phyloP scores from a whole-genome alignment of 2,329 filamentous ascomycete species.

The Trichophyton simii region DNA sequence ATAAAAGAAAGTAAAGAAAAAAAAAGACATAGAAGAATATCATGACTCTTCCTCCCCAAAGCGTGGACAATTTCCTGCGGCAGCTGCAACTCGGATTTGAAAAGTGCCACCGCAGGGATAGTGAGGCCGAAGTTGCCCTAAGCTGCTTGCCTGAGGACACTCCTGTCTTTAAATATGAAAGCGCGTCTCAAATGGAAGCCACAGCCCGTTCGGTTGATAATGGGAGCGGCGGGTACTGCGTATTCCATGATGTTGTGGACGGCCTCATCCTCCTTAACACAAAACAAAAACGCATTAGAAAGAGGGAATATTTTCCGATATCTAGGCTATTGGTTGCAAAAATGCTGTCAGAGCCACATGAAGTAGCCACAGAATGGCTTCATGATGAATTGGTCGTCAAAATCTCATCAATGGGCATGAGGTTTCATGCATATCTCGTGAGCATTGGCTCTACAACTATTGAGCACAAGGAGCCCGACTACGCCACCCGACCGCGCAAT shows the following conservation, averaged over 20 bases:
- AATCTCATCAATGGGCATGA: neutral
- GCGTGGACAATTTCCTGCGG: neutral
- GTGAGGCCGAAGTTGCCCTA: slow-evolving; percentile 5
- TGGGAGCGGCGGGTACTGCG: slow-evolving; percentile 6
- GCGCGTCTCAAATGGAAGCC: slow-evolving; percentile 5
- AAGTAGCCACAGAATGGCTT: slow-evolving; percentile 1
- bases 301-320: neutral
- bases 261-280: neutral
- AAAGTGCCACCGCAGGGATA: neutral
- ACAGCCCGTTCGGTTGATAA: slow-evolving; percentile 4
- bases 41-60: neutral
- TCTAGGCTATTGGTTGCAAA: neutral
- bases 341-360: slow-evolving; percentile 4
- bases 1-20: neutral
- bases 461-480: slow-evolving; percentile 7
- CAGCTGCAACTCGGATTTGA: neutral
- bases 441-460: neutral
- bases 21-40: neutral
- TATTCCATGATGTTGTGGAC: slow-evolving; percentile 5
- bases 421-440: neutral
- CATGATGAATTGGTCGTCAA: neutral
- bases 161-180: slow-evolving; percentile 9
- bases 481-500: neutral
- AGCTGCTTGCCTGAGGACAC: slow-evolving; percentile 3
- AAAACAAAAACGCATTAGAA: neutral